Evolutionary conservation across 345 rosid species (phyloP), one percentile per base, ranked within the genome.

Genomic region (Murraya paniculata): DNA sequence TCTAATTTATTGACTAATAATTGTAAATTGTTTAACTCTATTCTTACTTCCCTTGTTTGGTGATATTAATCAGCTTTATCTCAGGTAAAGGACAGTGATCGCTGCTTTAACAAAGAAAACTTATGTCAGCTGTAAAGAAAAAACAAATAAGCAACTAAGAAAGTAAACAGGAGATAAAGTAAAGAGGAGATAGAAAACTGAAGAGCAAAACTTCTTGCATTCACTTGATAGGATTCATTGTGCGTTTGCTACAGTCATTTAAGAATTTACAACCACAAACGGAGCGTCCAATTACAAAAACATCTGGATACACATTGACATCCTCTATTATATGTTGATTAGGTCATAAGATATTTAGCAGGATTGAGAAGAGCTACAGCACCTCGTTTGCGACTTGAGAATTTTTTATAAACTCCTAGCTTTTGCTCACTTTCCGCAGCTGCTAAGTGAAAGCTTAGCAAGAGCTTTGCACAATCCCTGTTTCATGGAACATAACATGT

Each of bases 401-500:
- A 95, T 74, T 95, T 95, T 87, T 79, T 79, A 60, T 85, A 77
- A 21, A 87, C 88, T 21, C 41, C 60, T 0, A 90, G 90, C 74
- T 84, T 88, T 4, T 86, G 81, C 86, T 88, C 89, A 72, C 86
- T 85, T 78, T 85, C 90, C 36, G 81, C 82, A 72, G 90, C 90
- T 35, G 81, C 84, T 1, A 90, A 77, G 58, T 95, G 97, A 57
- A 78, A 84, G 55, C 79, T 68, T 10, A 85, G 88, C 74, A 95
- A 80, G 33, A 88, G 77, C 88, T 90, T 89, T 70, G 95, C 92
- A 69, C 98, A 95, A 25, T 87, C 89, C 84, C 97, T 93, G 84
- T 18, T 59, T 16, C 73, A 77, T 55, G 21, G 35, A 7, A 56
- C 57, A 68, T 24, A 58, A 5, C 19, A 39, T 55, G 62, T 4